These are phyloP conservation scores for Austroboletus novae-zelandiae DNA, from an alignment of 1,284 basidiomycete genomes.

Conservation along the genomic window DNA sequence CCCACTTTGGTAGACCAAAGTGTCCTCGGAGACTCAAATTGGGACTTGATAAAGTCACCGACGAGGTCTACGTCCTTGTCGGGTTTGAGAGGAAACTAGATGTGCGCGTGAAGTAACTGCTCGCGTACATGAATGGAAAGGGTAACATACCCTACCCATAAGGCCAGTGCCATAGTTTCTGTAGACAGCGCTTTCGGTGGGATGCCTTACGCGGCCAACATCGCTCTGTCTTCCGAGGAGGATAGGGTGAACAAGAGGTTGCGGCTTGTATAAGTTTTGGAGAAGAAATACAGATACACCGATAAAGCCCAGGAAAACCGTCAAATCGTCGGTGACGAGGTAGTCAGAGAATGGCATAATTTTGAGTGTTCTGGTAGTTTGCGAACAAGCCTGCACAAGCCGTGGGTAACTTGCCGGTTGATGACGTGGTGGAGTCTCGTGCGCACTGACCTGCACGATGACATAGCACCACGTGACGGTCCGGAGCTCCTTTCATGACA, in stretches of 20 bases:
- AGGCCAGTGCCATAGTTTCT: constrained; percentile 80
- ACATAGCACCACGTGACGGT: background rate
- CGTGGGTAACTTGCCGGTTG: constrained; percentile 1
- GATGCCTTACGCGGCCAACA: constrained; percentile 71
- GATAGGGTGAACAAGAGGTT: constrained; percentile 79
- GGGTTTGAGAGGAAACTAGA: constrained; percentile 70
- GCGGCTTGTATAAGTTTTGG: constrained; percentile 72
- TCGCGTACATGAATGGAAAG: background rate
- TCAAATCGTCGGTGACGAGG: constrained; percentile 72
- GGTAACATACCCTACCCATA: constrained; percentile 62
- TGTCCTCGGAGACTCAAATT: constrained; percentile 63
- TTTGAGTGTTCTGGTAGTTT: constrained; percentile 6
- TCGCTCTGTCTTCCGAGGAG: constrained; percentile 81
- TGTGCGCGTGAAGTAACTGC: background rate
- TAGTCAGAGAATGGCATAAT: constrained; percentile 49
- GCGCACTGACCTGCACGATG: too few relatives aligned
- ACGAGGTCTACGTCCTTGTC: constrained; percentile 68
- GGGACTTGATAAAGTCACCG: constrained; percentile 61
- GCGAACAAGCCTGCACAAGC: background rate
- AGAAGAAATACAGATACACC: constrained; percentile 71
- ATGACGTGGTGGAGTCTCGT: background rate
- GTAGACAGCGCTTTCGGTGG: constrained; percentile 74
- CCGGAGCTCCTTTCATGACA: background rate
- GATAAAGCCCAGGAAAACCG: constrained; percentile 69
- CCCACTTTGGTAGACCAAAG: constrained; percentile 74